These are phyloP conservation scores for Fusarium xyrophilum DNA, from an alignment of 2,329 filamentous ascomycete species.

Conservation along the genomic window DNA sequence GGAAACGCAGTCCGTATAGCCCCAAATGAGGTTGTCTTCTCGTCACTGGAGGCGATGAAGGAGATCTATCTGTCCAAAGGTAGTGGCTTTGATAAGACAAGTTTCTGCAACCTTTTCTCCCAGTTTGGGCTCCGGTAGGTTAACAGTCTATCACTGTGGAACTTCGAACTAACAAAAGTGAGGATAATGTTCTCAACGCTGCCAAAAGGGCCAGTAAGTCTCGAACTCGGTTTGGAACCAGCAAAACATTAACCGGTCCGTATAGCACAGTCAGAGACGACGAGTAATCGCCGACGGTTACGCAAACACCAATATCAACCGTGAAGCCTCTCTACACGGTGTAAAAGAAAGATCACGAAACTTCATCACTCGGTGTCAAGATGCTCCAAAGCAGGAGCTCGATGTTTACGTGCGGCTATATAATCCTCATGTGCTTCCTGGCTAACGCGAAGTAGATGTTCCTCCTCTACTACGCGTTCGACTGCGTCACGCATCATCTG, in stretches of 20 bases:
- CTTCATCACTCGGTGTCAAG: conserved; percentile 15
- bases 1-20: conserved; percentile 16
- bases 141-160: rapidly evolving
- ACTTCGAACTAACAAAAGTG: rapidly evolving
- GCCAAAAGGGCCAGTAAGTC: conserved; percentile 12
- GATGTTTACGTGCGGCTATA: conserved; percentile 16
- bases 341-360: conserved; percentile 22
- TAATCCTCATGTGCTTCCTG: rapidly evolving
- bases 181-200: conserved; percentile 29
- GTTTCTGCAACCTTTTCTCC: conserved; percentile 22
- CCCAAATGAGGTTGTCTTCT: conserved; percentile 27
- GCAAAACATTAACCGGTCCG: neutral
- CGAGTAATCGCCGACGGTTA: conserved; percentile 28
- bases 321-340: conserved; percentile 8
- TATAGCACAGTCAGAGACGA: conserved; percentile 23
- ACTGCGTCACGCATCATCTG: conserved; percentile 21
- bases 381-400: conserved; percentile 3
- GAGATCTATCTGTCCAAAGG: conserved; percentile 27
- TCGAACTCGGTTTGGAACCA: rapidly evolving
- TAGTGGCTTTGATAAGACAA: conserved; percentile 25
- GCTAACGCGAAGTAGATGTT: conserved; percentile 1
- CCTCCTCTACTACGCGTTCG: conserved; percentile 28
- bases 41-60: conserved; percentile 18
- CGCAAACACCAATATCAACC: conserved; percentile 24
- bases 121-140: conserved; percentile 19